Evolutionary conservation across 140 eudicot species (phyloP).

Genomic region (Cichorium intybus): DNA sequence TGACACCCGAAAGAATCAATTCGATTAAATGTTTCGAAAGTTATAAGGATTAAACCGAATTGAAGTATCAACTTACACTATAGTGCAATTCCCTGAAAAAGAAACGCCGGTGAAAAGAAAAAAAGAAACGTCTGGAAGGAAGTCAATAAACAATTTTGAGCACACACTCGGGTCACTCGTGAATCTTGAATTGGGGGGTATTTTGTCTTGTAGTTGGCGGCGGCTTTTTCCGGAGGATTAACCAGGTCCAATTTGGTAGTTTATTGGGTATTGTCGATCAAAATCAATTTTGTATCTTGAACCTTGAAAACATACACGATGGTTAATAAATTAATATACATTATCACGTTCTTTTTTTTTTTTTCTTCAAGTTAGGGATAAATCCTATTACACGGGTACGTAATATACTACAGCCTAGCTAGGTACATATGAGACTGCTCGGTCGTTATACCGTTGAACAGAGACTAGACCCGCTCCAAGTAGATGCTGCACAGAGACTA

Average conservation of each 20-base stretch:
- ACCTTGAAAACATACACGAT: no score
- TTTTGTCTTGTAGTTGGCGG: background rate
- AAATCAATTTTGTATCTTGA: no score
- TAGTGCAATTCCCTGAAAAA: background rate
- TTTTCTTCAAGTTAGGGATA: no score
- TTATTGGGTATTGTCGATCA: no score
- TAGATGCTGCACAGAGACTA: no score
- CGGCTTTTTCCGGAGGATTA: background rate
- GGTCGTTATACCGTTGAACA: no score
- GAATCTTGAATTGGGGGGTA: background rate
- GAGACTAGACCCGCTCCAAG: no score
- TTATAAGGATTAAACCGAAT: background rate
- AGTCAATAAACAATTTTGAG: background rate
- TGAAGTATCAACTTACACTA: conserved; percentile 18
- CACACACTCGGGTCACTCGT: conserved; percentile 6
- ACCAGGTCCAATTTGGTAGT: background rate
- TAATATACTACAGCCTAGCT: no score
- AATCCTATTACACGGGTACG: no score
- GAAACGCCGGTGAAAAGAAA: background rate
- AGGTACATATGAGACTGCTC: no score
- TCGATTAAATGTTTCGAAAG: background rate
- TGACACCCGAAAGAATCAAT: background rate
- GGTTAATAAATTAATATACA: no score
- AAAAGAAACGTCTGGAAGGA: conserved; percentile 9
- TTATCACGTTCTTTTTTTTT: no score